A percentile compares a stretch with the other conserved stretches of the same genome.
phyloP scores from a whole-genome alignment of 2,329 filamentous ascomycete genomes.

The Cytospora piceicola region DNA sequence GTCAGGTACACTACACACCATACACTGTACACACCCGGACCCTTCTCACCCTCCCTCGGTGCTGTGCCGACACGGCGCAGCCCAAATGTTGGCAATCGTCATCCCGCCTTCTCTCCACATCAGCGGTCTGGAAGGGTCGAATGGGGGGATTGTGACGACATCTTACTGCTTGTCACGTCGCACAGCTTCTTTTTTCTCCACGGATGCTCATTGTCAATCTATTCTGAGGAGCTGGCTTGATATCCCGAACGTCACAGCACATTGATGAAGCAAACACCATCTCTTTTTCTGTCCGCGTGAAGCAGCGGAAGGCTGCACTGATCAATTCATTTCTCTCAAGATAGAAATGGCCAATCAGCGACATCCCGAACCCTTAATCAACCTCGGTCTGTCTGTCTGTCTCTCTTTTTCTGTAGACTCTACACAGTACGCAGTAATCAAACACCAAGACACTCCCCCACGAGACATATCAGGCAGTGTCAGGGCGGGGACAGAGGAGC shows the following conservation, averaged over 20 bases:
- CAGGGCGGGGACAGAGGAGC: no score
- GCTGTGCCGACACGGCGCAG: neutral
- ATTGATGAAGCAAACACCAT: neutral
- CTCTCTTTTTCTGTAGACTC: no score
- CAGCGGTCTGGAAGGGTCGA: conserved; percentile 26
- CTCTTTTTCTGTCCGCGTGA: neutral
- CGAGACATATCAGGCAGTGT: neutral
- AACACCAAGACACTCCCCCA: conserved; percentile 8
- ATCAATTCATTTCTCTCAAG: conserved; percentile 1
- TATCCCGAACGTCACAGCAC: neutral
- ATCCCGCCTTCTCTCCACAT: conserved; percentile 19
- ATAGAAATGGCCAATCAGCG: conserved; percentile 1
- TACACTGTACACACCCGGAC: neutral
- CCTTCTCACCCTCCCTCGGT: neutral
- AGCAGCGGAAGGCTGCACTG: neutral
- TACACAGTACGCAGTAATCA: no score
- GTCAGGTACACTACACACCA: neutral
- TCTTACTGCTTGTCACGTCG: conserved; percentile 24
- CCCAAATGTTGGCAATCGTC: conserved; percentile 18
- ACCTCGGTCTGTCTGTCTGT: no score
- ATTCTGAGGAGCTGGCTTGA: neutral
- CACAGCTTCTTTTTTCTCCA: conserved; percentile 15
- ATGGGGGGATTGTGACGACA: conserved; percentile 25
- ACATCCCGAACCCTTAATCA: conserved; percentile 1
- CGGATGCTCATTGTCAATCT: conserved; percentile 19